Evolutionary conservation across 495 filamentous ascomycete genomes (phyloP), one percentile per base, ranked within the genome.

Genomic region (Usnea hakonensis): DNA sequence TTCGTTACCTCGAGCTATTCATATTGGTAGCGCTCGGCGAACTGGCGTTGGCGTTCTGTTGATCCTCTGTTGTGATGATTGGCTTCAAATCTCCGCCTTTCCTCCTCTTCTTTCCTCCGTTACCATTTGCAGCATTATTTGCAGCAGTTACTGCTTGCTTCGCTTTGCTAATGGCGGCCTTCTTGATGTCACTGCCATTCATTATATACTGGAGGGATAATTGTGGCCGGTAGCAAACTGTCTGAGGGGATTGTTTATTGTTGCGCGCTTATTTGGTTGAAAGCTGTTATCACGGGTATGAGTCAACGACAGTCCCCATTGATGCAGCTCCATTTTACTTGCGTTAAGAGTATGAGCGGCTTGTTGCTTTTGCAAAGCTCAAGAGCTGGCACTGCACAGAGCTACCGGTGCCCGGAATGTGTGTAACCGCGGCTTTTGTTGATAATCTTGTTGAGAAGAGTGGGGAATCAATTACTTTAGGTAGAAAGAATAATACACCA

Each of bases 1-100:
- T 52, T 52, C 26, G 77, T 69, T 76, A 86, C 83, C 78, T 81
- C 74, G 84, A 77, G 67, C 75, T 83, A 53, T 75, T 67, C 70
- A 76, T 75, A 64, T 70, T 72, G 61, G 71, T 70, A 57, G 70
- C 71, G 70, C 69, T 68, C 63, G 70, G 68, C 43, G 74, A 68
- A 59, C 72, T 70, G 65, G 73, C 73, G 61, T 75, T 73, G 64
- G 69, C 69, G 55, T 64, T 63, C 55, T 75, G 70, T 58, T 77
- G 76, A 61, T 78, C 78, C 65, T 95, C 90, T 53, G 84, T 91
- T 26, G 90, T 95, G 76, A 93, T 89, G 78, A 95, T 95, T 65
- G 90, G 90, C 76, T 93, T 95, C 69, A 93, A 72, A 61, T 90
- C 89, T 64, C 89, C 83, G 55, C 83, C 88, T 78, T 91, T 91